Conservation (phyloP, 345 rosid species). For the Brassica rapa region DNA sequence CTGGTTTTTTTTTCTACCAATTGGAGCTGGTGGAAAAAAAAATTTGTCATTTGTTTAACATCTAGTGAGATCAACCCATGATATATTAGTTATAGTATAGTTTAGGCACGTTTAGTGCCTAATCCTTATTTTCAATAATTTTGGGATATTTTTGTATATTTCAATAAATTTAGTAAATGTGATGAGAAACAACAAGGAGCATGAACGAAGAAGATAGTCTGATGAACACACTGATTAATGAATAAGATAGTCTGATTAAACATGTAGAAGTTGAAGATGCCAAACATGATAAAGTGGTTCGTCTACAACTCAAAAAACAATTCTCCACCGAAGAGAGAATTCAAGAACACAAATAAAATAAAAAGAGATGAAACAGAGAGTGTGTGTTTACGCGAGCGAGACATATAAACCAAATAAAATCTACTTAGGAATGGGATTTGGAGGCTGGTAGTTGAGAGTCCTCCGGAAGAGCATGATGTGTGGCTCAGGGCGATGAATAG, state of each 20-base stretch:
- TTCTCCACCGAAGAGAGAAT: constrained; percentile 25
- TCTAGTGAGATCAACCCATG: no score
- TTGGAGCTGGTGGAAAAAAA: no score
- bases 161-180: no score
- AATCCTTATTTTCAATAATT: no score
- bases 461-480: constrained; percentile 98
- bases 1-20: no score
- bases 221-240: no score
- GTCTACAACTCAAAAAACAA: not conserved
- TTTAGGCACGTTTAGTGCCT: no score
- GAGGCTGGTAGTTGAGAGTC: constrained; percentile 80
- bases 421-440: constrained; percentile 55
- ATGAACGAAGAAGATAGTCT: no score
- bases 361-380: not conserved
- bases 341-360: not conserved
- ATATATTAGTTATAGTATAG: no score
- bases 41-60: no score
- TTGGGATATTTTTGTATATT: no score
- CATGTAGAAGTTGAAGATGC: not conserved
- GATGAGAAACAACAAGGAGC: no score
- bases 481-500: constrained; percentile 97
- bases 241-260: not conserved
- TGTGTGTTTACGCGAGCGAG: constrained; percentile 31
- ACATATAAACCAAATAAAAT: constrained; percentile 24
- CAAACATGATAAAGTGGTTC: constrained; percentile 13